Evolutionary conservation across 2,329 filamentous ascomycete species (phyloP), one percentile per base, ranked within the genome.

Genomic region (Aureobasidium sp.): DNA sequence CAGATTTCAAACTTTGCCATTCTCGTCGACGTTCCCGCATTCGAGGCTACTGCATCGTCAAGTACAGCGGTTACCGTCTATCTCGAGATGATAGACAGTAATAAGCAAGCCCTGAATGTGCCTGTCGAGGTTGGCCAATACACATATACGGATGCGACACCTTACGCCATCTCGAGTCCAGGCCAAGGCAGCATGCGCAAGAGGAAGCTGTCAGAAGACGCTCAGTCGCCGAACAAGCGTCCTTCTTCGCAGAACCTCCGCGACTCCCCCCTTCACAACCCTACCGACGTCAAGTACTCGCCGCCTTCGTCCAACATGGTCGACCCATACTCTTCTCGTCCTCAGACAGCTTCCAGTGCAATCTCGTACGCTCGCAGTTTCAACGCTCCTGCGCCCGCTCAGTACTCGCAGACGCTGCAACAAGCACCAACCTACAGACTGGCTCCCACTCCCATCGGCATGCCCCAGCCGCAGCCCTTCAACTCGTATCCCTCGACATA

Each of bases 1-100:
- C 82, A 84, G 25, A 78, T 76, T 59, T 89, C 84, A 71, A 82
- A 86, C 65, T 96, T 94, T 74, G 82, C 83, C 34, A 80, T 96
- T 67, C 84, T 83, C 49, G 84, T 86, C 44, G 86, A 90, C 62
- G 89, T 87, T 36, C 92, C 92, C 50, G 81, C 81, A 2, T 84
- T 85, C 66, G 73, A 79, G n/a, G 72, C 77, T 25, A 86, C 84
- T 9, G 80, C 79, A 54, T 83, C 79, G 52, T 76, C 78, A 50
- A 79, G 82, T 55, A 77, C 81, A 32, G 78, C 80, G 53, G 82
- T 87, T 45, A 81, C 83, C 59, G 72, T 89, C 39, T 80, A 79
- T 60, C 75, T 89, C 61, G 76, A 82, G 53, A 81, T 88, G 73
- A 82, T 86, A 67, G 80, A 82, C 58, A 67, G 64, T 30, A 59